Base-by-base conservation (phyloP, 2,329 filamentous ascomycete genomes). In the Hortaea werneckii region DNA sequence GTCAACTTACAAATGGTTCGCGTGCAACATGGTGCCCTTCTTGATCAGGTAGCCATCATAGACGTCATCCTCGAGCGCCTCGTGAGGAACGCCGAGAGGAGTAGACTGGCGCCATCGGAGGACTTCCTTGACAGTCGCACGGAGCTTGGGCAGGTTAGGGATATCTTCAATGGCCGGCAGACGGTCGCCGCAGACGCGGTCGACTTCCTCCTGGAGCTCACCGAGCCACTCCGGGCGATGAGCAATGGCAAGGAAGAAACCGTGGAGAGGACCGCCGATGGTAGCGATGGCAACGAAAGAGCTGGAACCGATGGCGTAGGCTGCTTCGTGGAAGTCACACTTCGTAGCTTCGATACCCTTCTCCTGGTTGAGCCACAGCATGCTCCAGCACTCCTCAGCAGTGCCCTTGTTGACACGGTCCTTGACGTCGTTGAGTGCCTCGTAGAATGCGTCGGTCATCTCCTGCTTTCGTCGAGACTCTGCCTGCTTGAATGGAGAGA, bases 51-150 rank as follows among this genome's bases (percentile, higher is more conserved):
- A 62, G 47, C 63, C 64, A 20, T 63, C 58, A 50, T 66, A 66
- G 42, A 62, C 57, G 47, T 65, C 60, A 34, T 66, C 63, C 42
- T 63, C 60, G 20, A 62, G 55, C 1, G 56, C 55, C 5, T 60
- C 58, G 50, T 65, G 64, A 4, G 62, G 60, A 6, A 65, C 62
- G 34, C 63, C 63, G 26, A 78, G 74, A 34, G 58, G 58, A 27
- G 58, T 62, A 4, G 59, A 52, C 41, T 63, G 59, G 29, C 59
- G 49, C 62, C 62, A 65, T 34, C 62, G 55, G 2, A 64, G 45
- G 9, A 58, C 54, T 41, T 66, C 63, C 49, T 64, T 65, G 43
- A 64, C 56, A 34, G 57, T 60, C 11, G 61, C 58, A 30, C 60
- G 56, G 9, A 65, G 53, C 27, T 53, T 53, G 5, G 61, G 62